These are phyloP conservation scores for Periconia macrospinosa DNA, from an alignment of 2,329 filamentous ascomycete species.

Conservation along the genomic window DNA sequence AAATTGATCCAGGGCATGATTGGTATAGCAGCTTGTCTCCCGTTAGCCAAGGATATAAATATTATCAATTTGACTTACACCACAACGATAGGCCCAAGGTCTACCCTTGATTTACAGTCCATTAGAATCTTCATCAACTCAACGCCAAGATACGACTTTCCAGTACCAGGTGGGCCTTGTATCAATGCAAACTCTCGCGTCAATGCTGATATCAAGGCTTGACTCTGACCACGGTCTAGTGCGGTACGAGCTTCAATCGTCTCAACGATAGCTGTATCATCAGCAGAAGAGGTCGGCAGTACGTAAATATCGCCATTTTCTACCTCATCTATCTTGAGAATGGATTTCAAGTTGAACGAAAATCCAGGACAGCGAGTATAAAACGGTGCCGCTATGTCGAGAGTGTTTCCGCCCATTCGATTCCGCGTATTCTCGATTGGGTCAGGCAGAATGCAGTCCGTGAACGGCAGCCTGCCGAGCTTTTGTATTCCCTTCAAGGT, in stretches of 20 bases:
- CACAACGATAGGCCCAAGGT: constrained; percentile 51
- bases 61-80: constrained; percentile 27
- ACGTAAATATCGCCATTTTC: too few species aligned
- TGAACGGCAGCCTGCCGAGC: constrained; percentile 25
- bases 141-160: constrained; percentile 65
- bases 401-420: not conserved
- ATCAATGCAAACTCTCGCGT: constrained; percentile 61
- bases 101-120: constrained; percentile 40
- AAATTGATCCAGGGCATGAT: constrained; percentile 60
- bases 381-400: constrained; percentile 26
- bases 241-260: constrained; percentile 14
- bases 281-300: constrained; percentile 16
- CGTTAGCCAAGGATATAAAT: too few species aligned
- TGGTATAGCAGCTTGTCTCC: constrained; percentile 48
- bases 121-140: constrained; percentile 60
- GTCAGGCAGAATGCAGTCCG: constrained; percentile 29
- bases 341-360: constrained; percentile 16
- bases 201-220: constrained; percentile 58
- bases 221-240: constrained; percentile 56
- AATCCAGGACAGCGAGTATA: constrained; percentile 27
- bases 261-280: constrained; percentile 15
- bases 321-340: constrained; percentile 14
- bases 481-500: constrained; percentile 28
- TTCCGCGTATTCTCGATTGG: too few species aligned
- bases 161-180: constrained; percentile 72